phyloP scores from a whole-genome alignment of 2,329 filamentous ascomycete genomes.

The Trichoderma citrinoviride region DNA sequence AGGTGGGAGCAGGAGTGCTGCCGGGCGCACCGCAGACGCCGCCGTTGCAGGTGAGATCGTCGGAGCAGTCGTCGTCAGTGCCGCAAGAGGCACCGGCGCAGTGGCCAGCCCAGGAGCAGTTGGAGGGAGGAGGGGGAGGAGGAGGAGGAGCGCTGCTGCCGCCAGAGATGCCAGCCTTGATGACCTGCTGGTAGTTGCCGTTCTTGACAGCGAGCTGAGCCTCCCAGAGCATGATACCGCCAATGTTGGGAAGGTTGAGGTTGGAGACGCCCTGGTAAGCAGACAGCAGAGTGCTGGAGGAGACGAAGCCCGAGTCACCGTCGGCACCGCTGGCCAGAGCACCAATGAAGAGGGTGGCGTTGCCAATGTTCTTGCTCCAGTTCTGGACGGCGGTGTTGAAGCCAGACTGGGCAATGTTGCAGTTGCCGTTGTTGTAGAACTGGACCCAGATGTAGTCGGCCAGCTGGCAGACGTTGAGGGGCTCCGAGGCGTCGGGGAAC shows the following conservation, averaged over 20 bases:
- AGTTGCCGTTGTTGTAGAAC: constrained; percentile 67
- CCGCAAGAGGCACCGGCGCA: constrained; percentile 20
- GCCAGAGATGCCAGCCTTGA: constrained; percentile 16
- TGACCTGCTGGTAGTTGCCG: constrained; percentile 41
- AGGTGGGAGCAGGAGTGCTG: constrained; percentile 4
- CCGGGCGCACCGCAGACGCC: constrained; percentile 10
- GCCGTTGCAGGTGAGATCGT: constrained; percentile 23
- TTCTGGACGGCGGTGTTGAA: constrained; percentile 61
- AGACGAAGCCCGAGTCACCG: constrained; percentile 51
- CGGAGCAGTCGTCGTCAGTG: constrained; percentile 23
- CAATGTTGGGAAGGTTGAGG: constrained; percentile 56
- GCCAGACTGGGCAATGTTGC: constrained; percentile 47
- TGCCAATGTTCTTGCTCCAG: constrained; percentile 60
- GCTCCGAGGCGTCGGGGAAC: constrained; percentile 56
- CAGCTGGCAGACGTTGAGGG: constrained; percentile 26
- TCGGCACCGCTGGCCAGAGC: constrained; percentile 54
- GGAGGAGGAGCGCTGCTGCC: background rate
- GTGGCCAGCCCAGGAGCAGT: constrained; percentile 26
- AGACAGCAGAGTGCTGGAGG: constrained; percentile 41
- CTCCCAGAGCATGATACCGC: constrained; percentile 68
- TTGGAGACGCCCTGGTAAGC: constrained; percentile 48
- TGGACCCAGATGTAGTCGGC: constrained; percentile 58
- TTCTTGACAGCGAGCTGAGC: constrained; percentile 54
- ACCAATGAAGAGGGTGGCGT: constrained; percentile 59
- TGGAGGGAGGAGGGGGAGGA: background rate